phyloP scores from a whole-genome alignment of 2,329 filamentous ascomycete genomes.

The Apiospora koreana region DNA sequence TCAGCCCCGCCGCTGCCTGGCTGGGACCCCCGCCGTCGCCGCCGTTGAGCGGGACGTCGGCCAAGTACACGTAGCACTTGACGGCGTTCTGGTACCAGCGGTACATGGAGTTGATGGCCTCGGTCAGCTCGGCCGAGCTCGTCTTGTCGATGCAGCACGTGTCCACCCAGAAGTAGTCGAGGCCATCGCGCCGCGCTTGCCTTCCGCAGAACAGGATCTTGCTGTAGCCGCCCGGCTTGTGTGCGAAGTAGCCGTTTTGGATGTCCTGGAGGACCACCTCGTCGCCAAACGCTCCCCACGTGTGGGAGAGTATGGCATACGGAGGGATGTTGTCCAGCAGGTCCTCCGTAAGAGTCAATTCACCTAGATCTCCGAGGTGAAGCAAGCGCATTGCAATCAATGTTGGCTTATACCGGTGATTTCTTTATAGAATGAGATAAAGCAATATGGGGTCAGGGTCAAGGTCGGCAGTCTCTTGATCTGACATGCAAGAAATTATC shows the following conservation, averaged over 20 bases:
- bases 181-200: background rate
- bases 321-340: background rate
- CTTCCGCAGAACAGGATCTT: constrained; percentile 9
- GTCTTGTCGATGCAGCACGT: constrained; percentile 13
- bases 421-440: too few species aligned
- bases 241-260: background rate
- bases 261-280: background rate
- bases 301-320: constrained; percentile 11
- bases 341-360: background rate
- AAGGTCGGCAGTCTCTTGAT: too few species aligned
- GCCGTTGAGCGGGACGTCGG: background rate
- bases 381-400: background rate
- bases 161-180: constrained; percentile 11
- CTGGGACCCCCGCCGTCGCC: too few species aligned
- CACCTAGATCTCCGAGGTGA: background rate
- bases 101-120: constrained; percentile 14
- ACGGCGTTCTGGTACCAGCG: constrained; percentile 5
- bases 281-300: background rate
- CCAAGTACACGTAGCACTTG: constrained; percentile 8
- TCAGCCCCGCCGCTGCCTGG: background rate
- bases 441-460: too few species aligned
- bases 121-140: background rate
- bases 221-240: background rate
- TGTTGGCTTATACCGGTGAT: too few species aligned
- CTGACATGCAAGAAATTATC: too few species aligned